A percentile compares a stretch with the other conserved stretches of the same genome.
These are phyloP conservation scores for Acer campestre DNA, from an alignment of 345 rosid genomes.

Conservation along the genomic window DNA sequence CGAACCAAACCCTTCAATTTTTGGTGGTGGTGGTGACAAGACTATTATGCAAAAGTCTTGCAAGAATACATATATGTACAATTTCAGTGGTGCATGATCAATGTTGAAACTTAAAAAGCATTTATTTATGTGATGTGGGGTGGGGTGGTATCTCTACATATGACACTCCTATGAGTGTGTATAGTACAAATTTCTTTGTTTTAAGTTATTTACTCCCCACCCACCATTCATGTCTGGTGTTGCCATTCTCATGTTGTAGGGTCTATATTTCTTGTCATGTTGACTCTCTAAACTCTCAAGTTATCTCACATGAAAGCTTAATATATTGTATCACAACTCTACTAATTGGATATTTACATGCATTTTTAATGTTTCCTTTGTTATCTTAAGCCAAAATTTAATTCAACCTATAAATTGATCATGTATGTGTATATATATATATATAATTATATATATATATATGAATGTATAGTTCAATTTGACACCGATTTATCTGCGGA, in stretches of 20 bases:
- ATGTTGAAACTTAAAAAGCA: constrained; percentile 7
- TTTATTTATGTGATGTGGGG: background rate
- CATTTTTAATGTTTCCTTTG: too few relatives aligned
- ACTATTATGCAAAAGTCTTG: too few relatives aligned
- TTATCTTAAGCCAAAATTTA: constrained; percentile 10
- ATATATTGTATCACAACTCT: too few relatives aligned
- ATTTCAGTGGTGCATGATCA: background rate
- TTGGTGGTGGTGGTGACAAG: background rate
- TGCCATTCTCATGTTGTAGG: constrained; percentile 21
- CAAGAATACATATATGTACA: too few relatives aligned
- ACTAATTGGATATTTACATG: too few relatives aligned
- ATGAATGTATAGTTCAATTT: background rate
- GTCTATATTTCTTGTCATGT: constrained; percentile 26
- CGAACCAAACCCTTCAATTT: background rate
- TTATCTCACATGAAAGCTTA: constrained; percentile 1
- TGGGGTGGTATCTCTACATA: background rate
- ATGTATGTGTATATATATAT: background rate
- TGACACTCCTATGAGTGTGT: background rate
- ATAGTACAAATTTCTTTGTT: constrained; percentile 11
- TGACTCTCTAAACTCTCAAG: constrained; percentile 11
- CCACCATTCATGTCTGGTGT: constrained; percentile 16
- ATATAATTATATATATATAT: too few relatives aligned
- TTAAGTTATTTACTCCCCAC: constrained; percentile 23
- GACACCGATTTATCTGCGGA: background rate
- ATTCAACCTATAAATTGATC: background rate